Evolutionary conservation across 164 flowering plant genomes (phyloP), one percentile per base, ranked within the genome.

Genomic region (Paratinospora sagittata): DNA sequence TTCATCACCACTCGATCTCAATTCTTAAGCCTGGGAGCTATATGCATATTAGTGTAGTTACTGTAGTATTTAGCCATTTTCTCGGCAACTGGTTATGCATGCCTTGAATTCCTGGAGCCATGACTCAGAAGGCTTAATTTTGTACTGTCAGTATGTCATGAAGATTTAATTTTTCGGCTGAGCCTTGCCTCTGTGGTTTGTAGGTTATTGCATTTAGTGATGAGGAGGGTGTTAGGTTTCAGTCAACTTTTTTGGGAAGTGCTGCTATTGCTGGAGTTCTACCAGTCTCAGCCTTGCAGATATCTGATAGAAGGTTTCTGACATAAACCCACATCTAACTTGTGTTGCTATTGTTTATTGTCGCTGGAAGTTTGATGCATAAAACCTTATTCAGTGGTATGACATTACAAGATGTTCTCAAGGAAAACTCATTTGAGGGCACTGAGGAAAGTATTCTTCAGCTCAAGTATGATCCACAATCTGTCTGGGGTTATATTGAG

Each of bases 141-240:
- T 43, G 1, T 43, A 43, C 47, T 10, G 14, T 43, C n/a, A n/a
- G n/a, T n/a, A n/a, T n/a, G n/a, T n/a, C 47, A 43, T 9, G 14
- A 12, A 43, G 47, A 43, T 55, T 14, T 55, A 17, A 17, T 19
- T 19, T 57, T 36, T 11, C 26, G 24, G 10, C 60, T 69, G 45
- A 14, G 11, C 58, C 47, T 69, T 49, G 17, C 37, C 65, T 60
- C 34, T 67, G 34, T 73, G 39, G 24, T 13, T 72, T 73, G 73
- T 85, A 96, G 99, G 87, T 96, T 52, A 89, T 96, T 83, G 98
- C 99, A 47, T 96, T 96, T 80, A 87, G 98, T 78, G 99, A 96
- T 71, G 99, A 96, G 82, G 99, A 96, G 78, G 99, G 99, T 62
- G 97, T 93, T 66, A 84, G 95, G 72, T 96, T 96, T 80, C 99